Percentiles rank a stretch among this genome's conserved stretches.
phyloP scores from a whole-genome alignment of 2,329 filamentous ascomycete species.

The Diplodia sapinea region DNA sequence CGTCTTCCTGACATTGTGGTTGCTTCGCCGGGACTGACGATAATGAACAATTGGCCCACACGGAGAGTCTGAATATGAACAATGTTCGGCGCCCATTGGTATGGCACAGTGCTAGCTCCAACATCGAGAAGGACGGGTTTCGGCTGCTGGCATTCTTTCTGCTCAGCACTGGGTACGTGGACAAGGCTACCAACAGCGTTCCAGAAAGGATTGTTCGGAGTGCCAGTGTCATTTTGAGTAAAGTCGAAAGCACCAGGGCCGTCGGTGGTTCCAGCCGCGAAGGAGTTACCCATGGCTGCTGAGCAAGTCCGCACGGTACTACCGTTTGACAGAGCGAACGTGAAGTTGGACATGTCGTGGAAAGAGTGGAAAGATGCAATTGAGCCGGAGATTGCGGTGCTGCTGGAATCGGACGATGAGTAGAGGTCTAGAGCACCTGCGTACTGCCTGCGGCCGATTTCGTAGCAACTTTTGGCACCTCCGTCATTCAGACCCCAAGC shows the following conservation, averaged over 20 bases:
- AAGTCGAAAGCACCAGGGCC: constrained; percentile 93
- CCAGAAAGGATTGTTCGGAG: constrained; percentile 84
- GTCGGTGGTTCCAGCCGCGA: constrained; percentile 90
- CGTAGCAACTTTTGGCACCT: constrained; percentile 72
- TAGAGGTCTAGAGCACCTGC: constrained; percentile 65
- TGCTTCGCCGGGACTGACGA: constrained; percentile 84
- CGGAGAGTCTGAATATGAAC: constrained; percentile 87
- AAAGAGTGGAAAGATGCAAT: constrained; percentile 88
- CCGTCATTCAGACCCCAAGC: constrained; percentile 68
- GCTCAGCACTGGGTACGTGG: constrained; percentile 71
- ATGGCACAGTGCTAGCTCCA: constrained; percentile 77
- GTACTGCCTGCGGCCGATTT: constrained; percentile 77
- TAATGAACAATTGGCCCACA: constrained; percentile 81
- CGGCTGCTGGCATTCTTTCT: constrained; percentile 75
- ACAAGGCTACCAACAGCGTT: constrained; percentile 73
- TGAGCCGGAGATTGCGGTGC: constrained; percentile 64
- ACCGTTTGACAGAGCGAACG: constrained; percentile 76
- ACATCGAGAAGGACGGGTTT: constrained; percentile 91
- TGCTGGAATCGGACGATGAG: constrained; percentile 54
- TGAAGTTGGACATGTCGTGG: constrained; percentile 77
- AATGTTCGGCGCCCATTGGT: constrained; percentile 88
- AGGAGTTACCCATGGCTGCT: constrained; percentile 87
- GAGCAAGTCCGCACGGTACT: constrained; percentile 76
- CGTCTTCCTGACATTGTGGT: constrained; percentile 91
- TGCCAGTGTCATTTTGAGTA: constrained; percentile 79